phyloP scores from a whole-genome alignment of 2,329 filamentous ascomycete species.

The Pseudogymnoascus sp. region DNA sequence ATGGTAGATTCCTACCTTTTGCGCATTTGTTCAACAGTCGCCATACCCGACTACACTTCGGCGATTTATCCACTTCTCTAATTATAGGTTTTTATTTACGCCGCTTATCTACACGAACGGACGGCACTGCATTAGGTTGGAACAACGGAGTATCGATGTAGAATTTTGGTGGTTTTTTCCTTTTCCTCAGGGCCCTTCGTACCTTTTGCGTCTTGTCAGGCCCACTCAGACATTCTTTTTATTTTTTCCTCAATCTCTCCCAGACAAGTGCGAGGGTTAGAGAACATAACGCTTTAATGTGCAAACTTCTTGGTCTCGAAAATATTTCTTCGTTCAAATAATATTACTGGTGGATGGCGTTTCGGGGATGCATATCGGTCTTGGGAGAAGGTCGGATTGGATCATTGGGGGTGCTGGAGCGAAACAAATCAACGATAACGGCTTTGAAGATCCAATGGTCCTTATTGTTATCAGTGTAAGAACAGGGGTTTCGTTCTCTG shows the following conservation, averaged over 20 bases:
- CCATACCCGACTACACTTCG: neutral
- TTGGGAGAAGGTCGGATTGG: neutral
- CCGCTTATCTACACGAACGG: neutral
- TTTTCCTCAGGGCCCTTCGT: neutral
- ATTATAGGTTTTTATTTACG: neutral
- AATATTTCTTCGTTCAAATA: conserved; percentile 1
- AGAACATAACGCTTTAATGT: neutral
- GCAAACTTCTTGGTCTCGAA: neutral
- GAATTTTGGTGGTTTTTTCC: conserved; percentile 1
- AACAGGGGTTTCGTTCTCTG: neutral
- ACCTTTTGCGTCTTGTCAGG: neutral
- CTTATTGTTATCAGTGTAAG: neutral
- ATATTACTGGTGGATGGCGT: neutral
- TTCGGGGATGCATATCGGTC: neutral
- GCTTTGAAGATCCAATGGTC: neutral
- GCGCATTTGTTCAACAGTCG: neutral
- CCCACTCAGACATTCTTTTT: neutral
- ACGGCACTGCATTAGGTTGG: neutral
- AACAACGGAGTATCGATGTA: neutral
- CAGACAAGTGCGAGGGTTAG: conserved; percentile 7
- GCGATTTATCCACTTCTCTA: neutral
- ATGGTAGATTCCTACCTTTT: conserved; percentile 26
- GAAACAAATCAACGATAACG: neutral
- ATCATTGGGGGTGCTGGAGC: neutral
- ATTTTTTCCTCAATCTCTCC: neutral